Evolutionary conservation across 1,284 basidiomycete species (phyloP), one percentile per base, ranked within the genome.

Genomic region (Tilletia setariae): DNA sequence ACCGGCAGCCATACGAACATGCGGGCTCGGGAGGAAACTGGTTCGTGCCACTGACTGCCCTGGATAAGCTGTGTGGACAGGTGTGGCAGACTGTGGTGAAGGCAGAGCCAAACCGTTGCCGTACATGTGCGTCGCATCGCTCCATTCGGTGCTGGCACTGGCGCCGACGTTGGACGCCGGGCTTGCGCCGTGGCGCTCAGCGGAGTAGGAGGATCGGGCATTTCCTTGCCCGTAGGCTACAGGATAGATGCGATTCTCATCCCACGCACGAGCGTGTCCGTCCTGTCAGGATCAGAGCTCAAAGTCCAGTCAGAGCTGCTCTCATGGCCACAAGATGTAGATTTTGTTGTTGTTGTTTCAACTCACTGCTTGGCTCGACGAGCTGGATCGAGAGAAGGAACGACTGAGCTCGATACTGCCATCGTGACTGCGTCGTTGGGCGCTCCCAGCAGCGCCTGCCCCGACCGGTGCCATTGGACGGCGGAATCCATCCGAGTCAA

Each of bases 401-500:
- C 56, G 28, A 8, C 35, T 19, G 16, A 35, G 16, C 16, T 21
- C 56, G 11, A 6, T 30, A 9, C 32, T 30, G 15, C 13, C 56
- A 9, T 61, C 56, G 16, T 40, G 56, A 61, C 28, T 30, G 32
- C 56, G 56, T 19, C 56, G 56, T 16, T 61, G 56, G 11, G 56
- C 56, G 21, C 30, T 61, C 13, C 56, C 56, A 35, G 28, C 35
- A 16, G 32, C 32, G 15, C 56, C 56, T 19, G 56, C 56, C 3
- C 56, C 56, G 16, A 61, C 15, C 1, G 56, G 56, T 32, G 56
- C 56, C 19, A 25, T 30, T 2, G 56, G 56, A 11, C 56, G 56
- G 35, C 56, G 56, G 32, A 61, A 61, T 30, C 56, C 56, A 16
- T 61, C 56, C 3, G 32, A 25, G 32, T 61, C 56, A 25, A 30